Conservation (phyloP, 805 yeast genomes). For the Starmerella powellii region DNA sequence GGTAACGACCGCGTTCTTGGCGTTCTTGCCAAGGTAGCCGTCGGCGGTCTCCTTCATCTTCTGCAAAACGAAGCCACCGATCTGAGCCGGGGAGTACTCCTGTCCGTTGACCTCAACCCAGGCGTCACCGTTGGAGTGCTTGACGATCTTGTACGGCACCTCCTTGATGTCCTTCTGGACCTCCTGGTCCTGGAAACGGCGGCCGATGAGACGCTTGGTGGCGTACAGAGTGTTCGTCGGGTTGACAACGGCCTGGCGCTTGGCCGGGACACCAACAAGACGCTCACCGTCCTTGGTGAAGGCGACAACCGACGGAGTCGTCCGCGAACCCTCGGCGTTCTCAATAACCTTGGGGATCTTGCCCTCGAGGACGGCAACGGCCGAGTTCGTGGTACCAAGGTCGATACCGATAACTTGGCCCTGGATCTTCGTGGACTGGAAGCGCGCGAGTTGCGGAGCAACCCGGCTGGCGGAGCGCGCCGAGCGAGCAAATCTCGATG, state of each 20-base stretch:
- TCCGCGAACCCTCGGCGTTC: conserved; percentile 63
- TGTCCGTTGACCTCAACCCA: conserved; percentile 88
- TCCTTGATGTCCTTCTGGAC: conserved; percentile 80
- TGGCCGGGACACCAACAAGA: conserved; percentile 87
- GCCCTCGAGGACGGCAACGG: conserved; percentile 77
- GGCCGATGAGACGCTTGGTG: conserved; percentile 88
- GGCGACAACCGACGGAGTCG: conserved; percentile 91
- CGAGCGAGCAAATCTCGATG: conserved; percentile 33
- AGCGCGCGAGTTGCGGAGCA: conserved; percentile 30
- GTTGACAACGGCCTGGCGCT: conserved; percentile 90
- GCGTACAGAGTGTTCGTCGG: conserved; percentile 90
- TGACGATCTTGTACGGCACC: conserved; percentile 82
- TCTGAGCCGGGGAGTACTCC: conserved; percentile 86
- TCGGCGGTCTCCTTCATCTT: conserved; percentile 99
- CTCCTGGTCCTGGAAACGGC: conserved; percentile 79
- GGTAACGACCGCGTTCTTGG: conserved; percentile 80
- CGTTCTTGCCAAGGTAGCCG: conserved; percentile 75
- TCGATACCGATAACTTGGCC: conserved; percentile 73
- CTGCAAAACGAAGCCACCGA: conserved; percentile 85
- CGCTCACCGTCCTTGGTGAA: conserved; percentile 86
- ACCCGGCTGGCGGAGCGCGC: conserved; percentile 21
- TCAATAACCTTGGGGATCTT: conserved; percentile 65
- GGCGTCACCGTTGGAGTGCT: conserved; percentile 89
- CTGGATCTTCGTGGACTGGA: conserved; percentile 40
- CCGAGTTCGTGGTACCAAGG: conserved; percentile 81